Conservation (phyloP, 2,329 filamentous ascomycete genomes). For the Diaporthe capsici region DNA sequence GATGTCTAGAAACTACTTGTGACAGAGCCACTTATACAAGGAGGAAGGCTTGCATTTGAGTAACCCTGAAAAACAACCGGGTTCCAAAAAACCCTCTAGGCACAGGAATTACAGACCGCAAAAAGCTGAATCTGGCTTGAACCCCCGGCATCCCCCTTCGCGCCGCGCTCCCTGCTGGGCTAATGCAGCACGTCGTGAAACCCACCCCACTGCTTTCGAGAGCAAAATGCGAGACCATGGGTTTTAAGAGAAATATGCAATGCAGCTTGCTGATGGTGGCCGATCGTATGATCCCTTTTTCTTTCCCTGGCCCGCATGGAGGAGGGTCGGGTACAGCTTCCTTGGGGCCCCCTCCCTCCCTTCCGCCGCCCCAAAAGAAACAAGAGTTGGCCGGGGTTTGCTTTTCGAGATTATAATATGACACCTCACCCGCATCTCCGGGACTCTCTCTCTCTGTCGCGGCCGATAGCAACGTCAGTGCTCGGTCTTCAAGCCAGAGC, state of each 20-base stretch:
- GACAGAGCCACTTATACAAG: constrained; percentile 14
- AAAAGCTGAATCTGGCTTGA: not conserved
- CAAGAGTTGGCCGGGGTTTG: not conserved
- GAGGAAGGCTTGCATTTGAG: not conserved
- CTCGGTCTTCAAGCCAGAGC: not conserved
- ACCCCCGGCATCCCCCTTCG: not conserved
- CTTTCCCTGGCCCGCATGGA: not conserved
- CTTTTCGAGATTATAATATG: constrained; percentile 32
- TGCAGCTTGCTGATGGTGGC: constrained; percentile 8
- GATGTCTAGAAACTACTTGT: not conserved
- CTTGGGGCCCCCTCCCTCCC: not conserved
- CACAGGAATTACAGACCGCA: not conserved
- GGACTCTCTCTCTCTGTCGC: not conserved
- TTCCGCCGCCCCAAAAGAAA: not conserved
- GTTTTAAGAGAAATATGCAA: constrained; percentile 1
- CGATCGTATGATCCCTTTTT: constrained; percentile 15
- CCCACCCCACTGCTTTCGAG: not conserved
- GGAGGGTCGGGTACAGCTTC: constrained; percentile 40
- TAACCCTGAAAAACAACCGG: not conserved
- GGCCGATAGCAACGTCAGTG: constrained; percentile 8
- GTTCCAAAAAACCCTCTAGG: not conserved
- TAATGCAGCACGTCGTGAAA: constrained; percentile 14
- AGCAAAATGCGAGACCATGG: constrained; percentile 9
- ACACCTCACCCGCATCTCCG: constrained; percentile 38
- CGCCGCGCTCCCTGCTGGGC: not conserved